phyloP scores from a whole-genome alignment of 2,329 filamentous ascomycete genomes.

The Pseudofabraea citricarpa region DNA sequence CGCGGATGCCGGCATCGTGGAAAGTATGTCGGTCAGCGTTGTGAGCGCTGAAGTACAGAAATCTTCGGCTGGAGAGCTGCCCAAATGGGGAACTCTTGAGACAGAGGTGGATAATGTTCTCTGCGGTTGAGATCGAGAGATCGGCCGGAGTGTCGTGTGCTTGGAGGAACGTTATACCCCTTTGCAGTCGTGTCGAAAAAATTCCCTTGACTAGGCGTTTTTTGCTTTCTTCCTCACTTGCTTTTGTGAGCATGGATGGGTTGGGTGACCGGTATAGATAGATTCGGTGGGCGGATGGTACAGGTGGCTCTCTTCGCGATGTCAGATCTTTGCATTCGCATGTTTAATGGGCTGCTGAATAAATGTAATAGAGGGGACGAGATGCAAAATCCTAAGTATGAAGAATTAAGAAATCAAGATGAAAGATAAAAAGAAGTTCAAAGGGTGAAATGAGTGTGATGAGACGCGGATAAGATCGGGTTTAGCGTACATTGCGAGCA shows the following conservation, averaged over 20 bases:
- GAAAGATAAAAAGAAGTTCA: not conserved
- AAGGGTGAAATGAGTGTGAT: too few species aligned
- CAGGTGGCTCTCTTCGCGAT: too few species aligned
- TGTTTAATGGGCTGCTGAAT: not conserved
- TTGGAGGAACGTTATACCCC: not conserved
- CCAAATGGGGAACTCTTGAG: not conserved
- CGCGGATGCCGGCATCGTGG: conserved; percentile 1
- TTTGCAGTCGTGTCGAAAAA: not conserved
- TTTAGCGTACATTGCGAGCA: too few species aligned
- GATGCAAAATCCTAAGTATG: not conserved
- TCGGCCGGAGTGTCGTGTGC: not conserved
- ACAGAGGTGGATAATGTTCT: conserved; percentile 6
- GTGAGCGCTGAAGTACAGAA: conserved; percentile 1
- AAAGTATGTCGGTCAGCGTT: not conserved
- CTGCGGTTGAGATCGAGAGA: not conserved
- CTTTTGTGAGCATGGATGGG: not conserved
- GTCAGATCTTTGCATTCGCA: not conserved
- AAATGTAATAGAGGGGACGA: not conserved
- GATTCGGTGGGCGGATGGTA: not conserved
- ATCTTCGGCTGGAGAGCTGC: not conserved
- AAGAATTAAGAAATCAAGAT: not conserved
- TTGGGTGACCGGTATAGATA: not conserved
- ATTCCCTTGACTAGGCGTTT: not conserved
- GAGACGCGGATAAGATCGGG: too few species aligned
- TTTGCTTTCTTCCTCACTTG: too few species aligned